These are phyloP conservation scores for Leucogyrophana mollusca DNA, from an alignment of 768 basidiomycete genomes.

Conservation along the genomic window DNA sequence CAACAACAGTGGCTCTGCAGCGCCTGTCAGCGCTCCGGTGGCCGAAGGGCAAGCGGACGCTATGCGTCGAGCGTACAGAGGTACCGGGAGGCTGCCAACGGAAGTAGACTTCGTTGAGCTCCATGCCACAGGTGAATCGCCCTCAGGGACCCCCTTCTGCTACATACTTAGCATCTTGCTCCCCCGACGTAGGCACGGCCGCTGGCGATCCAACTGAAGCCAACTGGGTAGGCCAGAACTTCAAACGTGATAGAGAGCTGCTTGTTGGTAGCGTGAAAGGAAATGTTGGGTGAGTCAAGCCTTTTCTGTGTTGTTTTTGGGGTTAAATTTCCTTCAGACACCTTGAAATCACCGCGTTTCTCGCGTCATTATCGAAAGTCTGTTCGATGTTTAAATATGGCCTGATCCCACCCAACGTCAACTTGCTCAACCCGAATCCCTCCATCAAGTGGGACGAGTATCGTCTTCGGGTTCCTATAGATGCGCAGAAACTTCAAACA, in stretches of 20 bases:
- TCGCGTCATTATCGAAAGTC: slow-evolving; percentile 45
- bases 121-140: slow-evolving; percentile 43
- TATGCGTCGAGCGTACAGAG: slow-evolving; percentile 35
- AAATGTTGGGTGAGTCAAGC: slow-evolving; percentile 39
- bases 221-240: slow-evolving; percentile 44
- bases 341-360: slow-evolving; percentile 41
- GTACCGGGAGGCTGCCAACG: slow-evolving; percentile 26
- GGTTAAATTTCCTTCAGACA: slow-evolving; percentile 25
- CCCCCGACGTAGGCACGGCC: slow-evolving; percentile 30
- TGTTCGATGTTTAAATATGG: slow-evolving; percentile 35
- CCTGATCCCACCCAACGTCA: slow-evolving; percentile 40
- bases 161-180: too few species aligned
- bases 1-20: slow-evolving; percentile 35
- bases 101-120: slow-evolving; percentile 51
- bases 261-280: slow-evolving; percentile 45
- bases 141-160: too few species aligned
- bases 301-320: too few species aligned
- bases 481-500: too few species aligned
- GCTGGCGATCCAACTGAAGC: slow-evolving; percentile 51
- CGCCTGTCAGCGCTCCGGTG: slow-evolving; percentile 37
- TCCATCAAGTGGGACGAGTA: slow-evolving; percentile 39
- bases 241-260: slow-evolving; percentile 29
- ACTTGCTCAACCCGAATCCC: slow-evolving; percentile 34
- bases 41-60: slow-evolving; percentile 35
- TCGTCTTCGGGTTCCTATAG: slow-evolving; percentile 32